Conservation (phyloP, 1,284 basidiomycete species). For the Sanghuangporus sanghuang region DNA sequence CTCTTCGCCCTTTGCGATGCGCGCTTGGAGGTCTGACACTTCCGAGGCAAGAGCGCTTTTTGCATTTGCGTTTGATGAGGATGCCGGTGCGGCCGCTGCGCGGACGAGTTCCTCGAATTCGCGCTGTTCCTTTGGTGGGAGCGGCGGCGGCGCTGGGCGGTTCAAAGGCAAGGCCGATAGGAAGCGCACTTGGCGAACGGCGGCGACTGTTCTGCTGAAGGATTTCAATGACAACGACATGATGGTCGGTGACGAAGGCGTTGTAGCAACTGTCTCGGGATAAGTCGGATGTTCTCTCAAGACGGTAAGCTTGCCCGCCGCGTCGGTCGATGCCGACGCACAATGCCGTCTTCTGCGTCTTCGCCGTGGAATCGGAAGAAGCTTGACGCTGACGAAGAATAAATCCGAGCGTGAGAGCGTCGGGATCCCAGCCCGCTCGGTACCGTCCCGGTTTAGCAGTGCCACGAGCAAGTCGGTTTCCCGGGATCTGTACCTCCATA, state of each 20-base stretch:
- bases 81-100: constrained; percentile 41
- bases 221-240: neutral
- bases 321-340: neutral
- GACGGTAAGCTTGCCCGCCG: neutral
- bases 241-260: constrained; percentile 1
- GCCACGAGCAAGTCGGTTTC: neutral
- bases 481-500: neutral
- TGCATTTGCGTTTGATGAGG: constrained; percentile 15
- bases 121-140: constrained; percentile 65
- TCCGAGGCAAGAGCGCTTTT: constrained; percentile 26
- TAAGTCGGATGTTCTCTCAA: neutral
- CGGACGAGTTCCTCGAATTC: constrained; percentile 75
- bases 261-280: neutral
- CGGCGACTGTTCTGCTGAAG: neutral
- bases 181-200: neutral
- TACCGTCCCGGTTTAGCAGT: neutral
- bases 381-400: neutral
- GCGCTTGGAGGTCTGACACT: constrained; percentile 26
- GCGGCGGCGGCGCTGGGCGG: constrained; percentile 61
- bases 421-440: neutral
- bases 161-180: constrained; percentile 34
- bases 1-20: constrained; percentile 14
- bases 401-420: neutral
- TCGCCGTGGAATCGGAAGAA: neutral
- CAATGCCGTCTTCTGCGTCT: neutral